Evolutionary conservation across 306 rosid species (phyloP).

Genomic region (Phaseolus lunatus): DNA sequence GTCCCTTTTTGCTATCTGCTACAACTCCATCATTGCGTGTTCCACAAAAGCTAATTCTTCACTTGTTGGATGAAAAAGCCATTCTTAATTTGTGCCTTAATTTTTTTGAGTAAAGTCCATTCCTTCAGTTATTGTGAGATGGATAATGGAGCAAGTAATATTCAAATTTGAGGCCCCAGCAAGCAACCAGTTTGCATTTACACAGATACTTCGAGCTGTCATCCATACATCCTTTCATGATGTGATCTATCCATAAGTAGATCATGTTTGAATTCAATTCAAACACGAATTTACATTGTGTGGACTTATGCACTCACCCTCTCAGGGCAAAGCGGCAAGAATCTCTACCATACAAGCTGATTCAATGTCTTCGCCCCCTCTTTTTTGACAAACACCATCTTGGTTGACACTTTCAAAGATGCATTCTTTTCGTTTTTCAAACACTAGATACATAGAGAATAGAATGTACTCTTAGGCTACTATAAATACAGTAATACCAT

Average conservation of each 20-base stretch:
- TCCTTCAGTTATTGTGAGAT: background rate
- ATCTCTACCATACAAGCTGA: background rate
- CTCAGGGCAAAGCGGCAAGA: background rate
- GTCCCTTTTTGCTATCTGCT: background rate
- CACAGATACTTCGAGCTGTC: background rate
- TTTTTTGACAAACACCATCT: background rate
- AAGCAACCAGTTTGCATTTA: background rate
- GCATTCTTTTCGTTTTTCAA: background rate
- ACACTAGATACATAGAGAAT: background rate
- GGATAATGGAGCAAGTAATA: too few species aligned
- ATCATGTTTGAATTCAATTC: background rate
- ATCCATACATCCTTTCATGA: background rate
- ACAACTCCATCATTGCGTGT: background rate
- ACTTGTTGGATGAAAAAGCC: background rate
- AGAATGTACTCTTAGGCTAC: background rate
- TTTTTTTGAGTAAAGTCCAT: background rate
- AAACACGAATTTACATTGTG: background rate
- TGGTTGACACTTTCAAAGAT: background rate
- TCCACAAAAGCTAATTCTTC: background rate
- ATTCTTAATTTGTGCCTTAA: background rate
- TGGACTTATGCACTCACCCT: background rate
- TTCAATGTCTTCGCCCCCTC: background rate
- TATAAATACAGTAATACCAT: background rate
- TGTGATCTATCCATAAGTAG: background rate
- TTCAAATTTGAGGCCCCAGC: background rate